phyloP scores from a whole-genome alignment of 108 stramenopile species.

The Cyclotella atomus region DNA sequence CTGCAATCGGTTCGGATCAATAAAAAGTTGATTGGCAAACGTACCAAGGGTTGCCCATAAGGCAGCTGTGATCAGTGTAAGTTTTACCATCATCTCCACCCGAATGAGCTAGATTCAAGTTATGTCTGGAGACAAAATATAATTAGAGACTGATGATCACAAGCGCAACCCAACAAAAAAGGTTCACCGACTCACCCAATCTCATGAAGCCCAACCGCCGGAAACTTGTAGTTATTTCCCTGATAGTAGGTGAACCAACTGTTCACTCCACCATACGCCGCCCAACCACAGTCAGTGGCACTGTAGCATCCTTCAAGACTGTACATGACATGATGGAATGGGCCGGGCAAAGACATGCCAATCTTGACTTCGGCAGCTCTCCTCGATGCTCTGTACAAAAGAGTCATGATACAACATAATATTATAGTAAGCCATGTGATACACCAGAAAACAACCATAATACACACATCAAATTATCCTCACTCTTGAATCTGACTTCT shows the following conservation, averaged over 20 bases:
- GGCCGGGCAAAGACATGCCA: constrained; percentile 23
- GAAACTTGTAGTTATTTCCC: constrained; percentile 22
- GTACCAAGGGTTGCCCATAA: constrained; percentile 41
- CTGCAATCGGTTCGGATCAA: no score
- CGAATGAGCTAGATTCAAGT: not conserved
- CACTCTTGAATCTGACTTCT: constrained; percentile 9
- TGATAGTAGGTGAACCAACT: constrained; percentile 23
- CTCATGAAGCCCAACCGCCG: constrained; percentile 24
- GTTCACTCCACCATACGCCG: constrained; percentile 30
- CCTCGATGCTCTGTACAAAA: not conserved
- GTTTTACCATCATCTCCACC: not conserved
- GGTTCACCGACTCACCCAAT: no score
- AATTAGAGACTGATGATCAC: no score
- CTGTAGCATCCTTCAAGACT: constrained; percentile 32
- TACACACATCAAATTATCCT: no score
- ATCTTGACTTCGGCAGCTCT: constrained; percentile 24
- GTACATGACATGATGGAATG: constrained; percentile 43
- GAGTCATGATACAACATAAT: not conserved
- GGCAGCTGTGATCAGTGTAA: not conserved
- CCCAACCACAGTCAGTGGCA: not conserved
- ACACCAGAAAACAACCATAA: no score
- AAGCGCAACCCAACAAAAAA: no score
- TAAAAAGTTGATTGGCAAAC: no score
- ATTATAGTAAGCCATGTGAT: no score
- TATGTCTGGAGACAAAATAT: no score